Evolutionary conservation across 176 grass and related monocot species (phyloP).

Genomic region (Cenchrus americanus): DNA sequence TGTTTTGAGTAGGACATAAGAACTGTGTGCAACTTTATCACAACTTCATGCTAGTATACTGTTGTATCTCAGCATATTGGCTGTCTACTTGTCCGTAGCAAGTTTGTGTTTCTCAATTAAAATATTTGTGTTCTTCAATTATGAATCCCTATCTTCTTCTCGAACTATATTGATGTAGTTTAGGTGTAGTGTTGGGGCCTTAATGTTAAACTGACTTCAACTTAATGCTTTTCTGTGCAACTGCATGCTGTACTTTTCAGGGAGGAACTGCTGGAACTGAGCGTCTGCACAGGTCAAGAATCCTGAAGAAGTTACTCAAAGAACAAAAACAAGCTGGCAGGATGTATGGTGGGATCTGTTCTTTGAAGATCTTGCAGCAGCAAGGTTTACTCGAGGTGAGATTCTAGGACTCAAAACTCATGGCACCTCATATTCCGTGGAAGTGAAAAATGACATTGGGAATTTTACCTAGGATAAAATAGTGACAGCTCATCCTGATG

Average conservation of each 20-base stretch:
- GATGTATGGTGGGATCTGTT: conserved; percentile 79
- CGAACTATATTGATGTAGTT: not conserved
- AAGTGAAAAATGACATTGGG: conserved; percentile 39
- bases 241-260: conserved; percentile 37
- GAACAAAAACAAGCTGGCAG: conserved; percentile 68
- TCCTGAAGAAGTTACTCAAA: conserved; percentile 75
- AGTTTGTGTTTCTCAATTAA: conserved; percentile 2
- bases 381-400: conserved; percentile 86
- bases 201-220: conserved; percentile 19
- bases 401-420: conserved; percentile 27
- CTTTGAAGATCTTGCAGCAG: conserved; percentile 69
- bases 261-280: conserved; percentile 70
- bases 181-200: not conserved
- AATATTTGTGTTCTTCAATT: conserved; percentile 15
- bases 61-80: conserved; percentile 1
- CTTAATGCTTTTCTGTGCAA: not conserved
- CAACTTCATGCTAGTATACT: not conserved
- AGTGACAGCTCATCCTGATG: conserved; percentile 61
- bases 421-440: conserved; percentile 20
- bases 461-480: conserved; percentile 62
- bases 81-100: not conserved
- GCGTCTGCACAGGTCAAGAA: conserved; percentile 64
- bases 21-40: not conserved
- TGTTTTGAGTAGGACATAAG: not conserved
- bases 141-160: conserved; percentile 26